Evolutionary conservation across 2,329 filamentous ascomycete species (phyloP).

Genomic region (Penicillium capsulatum): DNA sequence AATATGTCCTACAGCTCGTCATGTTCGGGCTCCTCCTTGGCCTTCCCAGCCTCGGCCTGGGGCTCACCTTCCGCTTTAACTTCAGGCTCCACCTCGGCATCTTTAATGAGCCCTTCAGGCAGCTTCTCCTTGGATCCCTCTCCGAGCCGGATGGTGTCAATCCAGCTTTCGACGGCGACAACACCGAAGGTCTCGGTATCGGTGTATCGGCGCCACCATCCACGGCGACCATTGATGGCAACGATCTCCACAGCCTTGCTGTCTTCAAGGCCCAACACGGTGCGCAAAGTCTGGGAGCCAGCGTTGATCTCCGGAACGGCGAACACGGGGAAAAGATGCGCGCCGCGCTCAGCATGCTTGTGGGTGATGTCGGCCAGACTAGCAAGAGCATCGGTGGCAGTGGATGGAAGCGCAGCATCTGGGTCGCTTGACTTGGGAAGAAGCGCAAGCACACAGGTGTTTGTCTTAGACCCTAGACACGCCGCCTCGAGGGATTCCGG

Average conservation of each 20-base stretch:
- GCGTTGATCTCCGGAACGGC: constrained; percentile 62
- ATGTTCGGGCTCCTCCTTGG: constrained; percentile 41
- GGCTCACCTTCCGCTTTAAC: constrained; percentile 35
- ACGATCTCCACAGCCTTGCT: constrained; percentile 63
- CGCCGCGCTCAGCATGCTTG: constrained; percentile 65
- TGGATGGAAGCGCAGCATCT: constrained; percentile 44
- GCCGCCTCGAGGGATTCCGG: constrained; percentile 61
- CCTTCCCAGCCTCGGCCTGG: constrained; percentile 16
- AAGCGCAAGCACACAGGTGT: constrained; percentile 77
- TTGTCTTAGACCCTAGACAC: constrained; percentile 71
- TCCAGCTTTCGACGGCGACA: constrained; percentile 71
- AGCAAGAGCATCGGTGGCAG: constrained; percentile 52
- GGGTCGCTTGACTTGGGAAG: constrained; percentile 54
- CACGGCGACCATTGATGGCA: constrained; percentile 76
- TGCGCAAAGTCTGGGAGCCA: constrained; percentile 53
- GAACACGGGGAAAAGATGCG: constrained; percentile 78
- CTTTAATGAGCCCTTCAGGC: constrained; percentile 56
- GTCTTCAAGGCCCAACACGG: constrained; percentile 58
- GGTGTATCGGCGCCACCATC: constrained; percentile 77
- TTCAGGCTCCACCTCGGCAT: constrained; percentile 23
- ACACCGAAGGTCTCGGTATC: constrained; percentile 49
- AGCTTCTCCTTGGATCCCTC: constrained; percentile 77
- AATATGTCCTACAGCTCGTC: constrained; percentile 40
- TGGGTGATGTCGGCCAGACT: constrained; percentile 69
- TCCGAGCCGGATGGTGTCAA: constrained; percentile 85